A percentile compares a stretch with the other conserved stretches of the same genome.
These are phyloP conservation scores for Uncinocarpus reesii DNA, from an alignment of 2,329 filamentous ascomycete species.

Conservation along the genomic window DNA sequence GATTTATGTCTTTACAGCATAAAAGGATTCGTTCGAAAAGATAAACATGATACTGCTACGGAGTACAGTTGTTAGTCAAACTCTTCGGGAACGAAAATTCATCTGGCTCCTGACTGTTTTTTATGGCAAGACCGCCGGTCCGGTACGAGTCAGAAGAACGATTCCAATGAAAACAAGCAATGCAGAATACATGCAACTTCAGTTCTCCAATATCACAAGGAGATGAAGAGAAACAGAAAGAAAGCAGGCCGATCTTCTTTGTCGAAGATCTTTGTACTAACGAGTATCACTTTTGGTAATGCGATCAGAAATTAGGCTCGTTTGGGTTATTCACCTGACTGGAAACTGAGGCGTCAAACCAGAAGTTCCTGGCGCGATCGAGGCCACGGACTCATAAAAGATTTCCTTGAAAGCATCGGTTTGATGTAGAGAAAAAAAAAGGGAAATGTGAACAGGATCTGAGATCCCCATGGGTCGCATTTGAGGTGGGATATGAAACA, in stretches of 20 bases:
- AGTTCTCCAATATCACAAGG: too few relatives aligned
- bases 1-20: constrained; percentile 89
- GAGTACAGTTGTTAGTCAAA: constrained; percentile 2
- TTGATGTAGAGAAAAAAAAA: background rate
- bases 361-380: too few relatives aligned
- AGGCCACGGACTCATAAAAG: too few relatives aligned
- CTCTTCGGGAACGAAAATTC: constrained; percentile 5
- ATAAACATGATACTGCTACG: constrained; percentile 79
- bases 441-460: background rate
- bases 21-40: constrained; percentile 91
- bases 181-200: too few relatives aligned
- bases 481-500: background rate
- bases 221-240: too few relatives aligned
- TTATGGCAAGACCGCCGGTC: background rate
- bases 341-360: background rate
- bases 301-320: background rate
- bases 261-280: background rate
- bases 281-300: background rate
- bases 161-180: too few relatives aligned
- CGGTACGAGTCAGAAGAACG: too few relatives aligned
- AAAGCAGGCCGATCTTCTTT: background rate
- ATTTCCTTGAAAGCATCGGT: background rate
- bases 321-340: background rate
- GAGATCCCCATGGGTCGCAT: background rate
- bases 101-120: background rate